Evolutionary conservation across 163 green algal species (phyloP).

Genomic region (Chlamydomonas reinhardtii): DNA sequence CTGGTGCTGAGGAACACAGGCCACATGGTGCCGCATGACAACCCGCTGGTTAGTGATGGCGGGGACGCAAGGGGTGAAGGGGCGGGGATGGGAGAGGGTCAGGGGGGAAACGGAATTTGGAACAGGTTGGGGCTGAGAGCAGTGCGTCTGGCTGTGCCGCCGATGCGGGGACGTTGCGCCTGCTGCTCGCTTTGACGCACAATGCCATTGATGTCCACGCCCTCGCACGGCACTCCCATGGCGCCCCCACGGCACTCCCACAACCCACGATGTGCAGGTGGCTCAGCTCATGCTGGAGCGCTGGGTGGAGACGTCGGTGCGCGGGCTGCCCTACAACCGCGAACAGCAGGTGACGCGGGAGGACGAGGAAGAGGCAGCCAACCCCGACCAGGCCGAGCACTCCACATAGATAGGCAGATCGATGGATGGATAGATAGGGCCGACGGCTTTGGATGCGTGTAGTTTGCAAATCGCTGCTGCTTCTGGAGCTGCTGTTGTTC

Average conservation of each 20-base stretch:
- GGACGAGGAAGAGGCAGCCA: conserved; percentile 16
- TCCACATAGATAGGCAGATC: no score
- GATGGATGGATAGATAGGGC: background rate
- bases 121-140: background rate
- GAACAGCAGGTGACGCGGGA: background rate
- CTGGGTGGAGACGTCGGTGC: conserved; percentile 49
- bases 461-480: no score
- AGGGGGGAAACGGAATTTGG: background rate
- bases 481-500: no score
- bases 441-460: no score
- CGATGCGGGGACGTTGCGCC: no score
- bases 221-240: no score
- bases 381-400: conserved; percentile 32
- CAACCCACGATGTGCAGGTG: background rate
- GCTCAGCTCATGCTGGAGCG: conserved; percentile 57
- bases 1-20: conserved; percentile 69
- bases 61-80: background rate
- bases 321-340: conserved; percentile 37
- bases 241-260: no score
- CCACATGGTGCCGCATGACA: conserved; percentile 62
- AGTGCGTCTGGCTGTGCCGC: no score
- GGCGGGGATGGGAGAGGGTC: background rate
- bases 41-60: conserved; percentile 43
- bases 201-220: no score
- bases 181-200: no score